Evolutionary conservation across 306 rosid species (phyloP), one percentile per base, ranked within the genome.

Genomic region (Mimosa pudica): DNA sequence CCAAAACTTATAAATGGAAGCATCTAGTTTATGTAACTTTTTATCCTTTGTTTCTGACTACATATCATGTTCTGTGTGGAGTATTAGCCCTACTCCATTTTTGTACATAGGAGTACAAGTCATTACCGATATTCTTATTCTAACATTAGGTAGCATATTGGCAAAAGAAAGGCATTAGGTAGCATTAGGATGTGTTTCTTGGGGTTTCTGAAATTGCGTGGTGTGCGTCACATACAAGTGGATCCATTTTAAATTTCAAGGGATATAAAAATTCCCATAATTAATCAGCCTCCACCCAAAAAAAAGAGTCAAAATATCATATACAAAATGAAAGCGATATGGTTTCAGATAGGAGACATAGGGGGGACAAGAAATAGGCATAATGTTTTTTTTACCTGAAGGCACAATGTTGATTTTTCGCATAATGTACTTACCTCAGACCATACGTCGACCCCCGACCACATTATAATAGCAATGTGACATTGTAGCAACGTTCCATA

Each of bases 21-120:
- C 69, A 67, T 64, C 30, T 68, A 10, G 65, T 44, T 46, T 45
- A 8, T 20, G 49, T 18, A 36, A 36, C 49, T 61, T 46, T 20
- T 11, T 20, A 77, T 60, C 77, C 73, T 48, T 24, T 16, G 60
- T 60, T 69, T 81, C 71, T 75, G 44, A 81, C 80, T 55, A 8
- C 17, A 6, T 35, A 32, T 30, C 36, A 41, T 38, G 48, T 38
- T 20, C 67, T 67, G 33, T 41, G 46, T 4, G 11, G 5, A 20
- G 16, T 62, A 62, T 46, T 45, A 45, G 44, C 12, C 30, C 57
- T 12, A 42, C 36, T 20, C 2, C 9, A 2, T 58, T 8, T 20
- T 58, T 58, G 11, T 60, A 3, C 7, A 20, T 20, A 18, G 30
- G 30, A 24, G 30, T 18, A 3, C 13, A 51, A 24, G 30, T 51